Evolutionary conservation across 2,329 filamentous ascomycete species (phyloP), one percentile per base, ranked within the genome.

Genomic region (Fusarium oxysporum): DNA sequence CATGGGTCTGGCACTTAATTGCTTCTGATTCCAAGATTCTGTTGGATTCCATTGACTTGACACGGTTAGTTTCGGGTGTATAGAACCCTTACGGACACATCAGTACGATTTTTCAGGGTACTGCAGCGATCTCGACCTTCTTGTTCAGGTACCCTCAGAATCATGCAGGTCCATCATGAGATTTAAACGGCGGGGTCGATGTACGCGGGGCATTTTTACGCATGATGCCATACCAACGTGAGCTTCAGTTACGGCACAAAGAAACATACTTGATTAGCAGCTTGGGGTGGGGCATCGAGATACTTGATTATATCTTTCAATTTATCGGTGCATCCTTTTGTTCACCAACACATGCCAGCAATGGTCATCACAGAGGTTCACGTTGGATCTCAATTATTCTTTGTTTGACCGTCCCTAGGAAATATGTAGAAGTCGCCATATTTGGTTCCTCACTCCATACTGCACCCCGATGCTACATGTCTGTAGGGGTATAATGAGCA

Each of bases 401-500:
- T 71, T 47, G 25, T 71, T 59, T 45, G 32, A 32, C 33, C 50
- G 43, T 47, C 57, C 56, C 59, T 43, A 56, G n/a, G n/a, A 44
- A 30, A 58, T 40, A 37, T 37, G 54, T 35, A 28, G 23, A 25
- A 56, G 60, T 54, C 48, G n/a, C 45, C 51, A 41, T 57, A 8
- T 28, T n/a, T 38, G 33, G 8, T 63, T 60, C 33, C 53, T 37
- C 43, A 40, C 19, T 38, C 51, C 37, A 35, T 25, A 40, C 48
- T 59, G 35, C 25, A n/a, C 41, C 33, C 28, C 19, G 12, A 43
- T 56, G 25, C 38, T 55, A 32, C 43, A 54, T 58, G 19, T 54
- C 16, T 64, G 47, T 17, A 53, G 65, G 57, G 67, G 71, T 74
- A 61, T 68, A 61, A 58, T 61, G 55, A 63, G 51, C 58, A 65